A percentile compares a stretch with the other conserved stretches of the same genome.
Conservation (phyloP, 768 basidiomycete species). For the Leccinum imitatum region DNA sequence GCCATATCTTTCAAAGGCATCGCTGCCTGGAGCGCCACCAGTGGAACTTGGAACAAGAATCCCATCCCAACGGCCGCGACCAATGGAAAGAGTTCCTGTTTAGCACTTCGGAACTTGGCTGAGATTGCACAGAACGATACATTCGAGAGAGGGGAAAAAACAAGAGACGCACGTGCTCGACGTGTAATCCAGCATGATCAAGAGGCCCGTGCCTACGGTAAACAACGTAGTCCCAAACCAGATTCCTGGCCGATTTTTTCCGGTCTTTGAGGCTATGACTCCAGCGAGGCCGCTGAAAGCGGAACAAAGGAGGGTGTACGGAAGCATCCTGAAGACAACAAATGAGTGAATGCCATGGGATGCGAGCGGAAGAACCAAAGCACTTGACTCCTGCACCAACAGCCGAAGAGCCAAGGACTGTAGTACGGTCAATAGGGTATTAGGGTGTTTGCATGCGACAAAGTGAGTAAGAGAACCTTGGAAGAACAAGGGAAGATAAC, state of each 20-base stretch:
- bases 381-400: constrained; percentile 67
- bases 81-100: constrained; percentile 64
- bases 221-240: constrained; percentile 63
- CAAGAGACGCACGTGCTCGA: constrained; percentile 46
- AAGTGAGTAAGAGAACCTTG: constrained; percentile 37
- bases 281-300: constrained; percentile 55
- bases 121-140: neutral
- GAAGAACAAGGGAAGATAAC: constrained; percentile 73
- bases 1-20: constrained; percentile 89
- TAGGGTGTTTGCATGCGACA: neutral
- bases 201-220: constrained; percentile 65
- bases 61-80: constrained; percentile 64
- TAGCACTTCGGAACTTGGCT: constrained; percentile 42
- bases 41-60: constrained; percentile 61
- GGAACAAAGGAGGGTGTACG: constrained; percentile 63
- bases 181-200: constrained; percentile 61
- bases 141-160: neutral
- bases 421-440: neutral
- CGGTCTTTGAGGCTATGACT: constrained; percentile 53
- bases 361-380: constrained; percentile 38
- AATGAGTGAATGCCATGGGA: neutral
- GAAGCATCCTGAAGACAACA: constrained; percentile 53
- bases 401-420: constrained; percentile 68
- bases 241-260: constrained; percentile 58
- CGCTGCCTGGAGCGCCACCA: constrained; percentile 79